Evolutionary conservation across 768 basidiomycete genomes (phyloP).

Genomic region (Tremella mesenterica): DNA sequence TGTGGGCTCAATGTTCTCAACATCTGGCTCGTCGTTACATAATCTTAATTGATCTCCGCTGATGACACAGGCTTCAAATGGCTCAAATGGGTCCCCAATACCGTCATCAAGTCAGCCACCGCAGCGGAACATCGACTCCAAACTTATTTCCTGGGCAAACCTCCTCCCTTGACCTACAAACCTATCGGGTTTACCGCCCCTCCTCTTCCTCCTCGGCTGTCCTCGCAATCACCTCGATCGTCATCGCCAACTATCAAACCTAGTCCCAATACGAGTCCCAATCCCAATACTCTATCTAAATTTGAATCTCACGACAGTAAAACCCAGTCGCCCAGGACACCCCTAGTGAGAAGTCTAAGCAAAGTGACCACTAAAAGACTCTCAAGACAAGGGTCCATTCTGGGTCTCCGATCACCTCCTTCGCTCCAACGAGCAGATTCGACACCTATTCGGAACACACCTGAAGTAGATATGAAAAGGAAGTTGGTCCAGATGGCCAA

Average conservation of each 20-base stretch:
- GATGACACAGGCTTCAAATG: slow-evolving; percentile 67
- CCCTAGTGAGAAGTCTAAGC: background rate
- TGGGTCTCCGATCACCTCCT: background rate
- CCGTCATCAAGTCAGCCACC: slow-evolving; percentile 86
- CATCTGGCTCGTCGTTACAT: background rate
- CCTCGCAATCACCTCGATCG: background rate
- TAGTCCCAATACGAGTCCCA: background rate
- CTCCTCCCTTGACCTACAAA: slow-evolving; percentile 65
- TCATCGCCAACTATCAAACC: slow-evolving; percentile 23
- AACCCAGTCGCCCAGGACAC: background rate
- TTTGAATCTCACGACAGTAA: background rate
- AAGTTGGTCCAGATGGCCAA: background rate
- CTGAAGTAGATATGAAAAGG: background rate
- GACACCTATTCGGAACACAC: background rate
- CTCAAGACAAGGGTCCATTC: background rate
- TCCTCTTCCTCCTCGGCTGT: background rate
- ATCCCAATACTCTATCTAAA: background rate
- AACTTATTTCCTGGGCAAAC: slow-evolving; percentile 95
- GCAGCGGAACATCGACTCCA: slow-evolving; percentile 96
- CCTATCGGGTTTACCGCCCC: slow-evolving; percentile 73
- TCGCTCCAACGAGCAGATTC: background rate
- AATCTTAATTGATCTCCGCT: slow-evolving; percentile 16
- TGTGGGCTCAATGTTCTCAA: background rate
- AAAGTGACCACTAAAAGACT: background rate
- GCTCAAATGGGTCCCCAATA: slow-evolving; percentile 91